These are phyloP conservation scores for Dothistroma septosporum DNA, from an alignment of 2,329 filamentous ascomycete genomes.

Conservation along the genomic window DNA sequence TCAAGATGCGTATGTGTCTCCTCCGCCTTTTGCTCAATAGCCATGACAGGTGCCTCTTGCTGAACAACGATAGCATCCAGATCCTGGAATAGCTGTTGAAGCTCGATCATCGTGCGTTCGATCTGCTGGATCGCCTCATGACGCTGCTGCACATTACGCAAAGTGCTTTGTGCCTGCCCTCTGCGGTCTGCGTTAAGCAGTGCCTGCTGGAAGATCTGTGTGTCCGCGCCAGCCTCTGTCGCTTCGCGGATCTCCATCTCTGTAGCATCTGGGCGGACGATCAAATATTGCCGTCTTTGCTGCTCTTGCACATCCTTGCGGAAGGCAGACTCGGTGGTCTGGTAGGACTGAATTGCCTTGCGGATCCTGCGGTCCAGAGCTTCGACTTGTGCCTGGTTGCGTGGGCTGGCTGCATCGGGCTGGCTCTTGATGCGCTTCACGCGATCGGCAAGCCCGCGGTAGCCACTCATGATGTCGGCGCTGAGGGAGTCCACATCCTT, in stretches of 20 bases:
- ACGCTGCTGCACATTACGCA: slow-evolving; percentile 75
- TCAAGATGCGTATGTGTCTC: slow-evolving; percentile 79
- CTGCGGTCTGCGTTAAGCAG: slow-evolving; percentile 75
- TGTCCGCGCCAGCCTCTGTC: slow-evolving; percentile 65
- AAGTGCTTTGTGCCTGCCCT: slow-evolving; percentile 73
- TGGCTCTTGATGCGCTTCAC: slow-evolving; percentile 79
- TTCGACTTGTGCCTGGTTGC: slow-evolving; percentile 76
- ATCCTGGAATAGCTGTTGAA: slow-evolving; percentile 83
- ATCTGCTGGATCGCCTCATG: slow-evolving; percentile 89
- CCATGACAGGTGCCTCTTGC: slow-evolving; percentile 73
- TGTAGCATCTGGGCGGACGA: slow-evolving; percentile 66
- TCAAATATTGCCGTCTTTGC: slow-evolving; percentile 83
- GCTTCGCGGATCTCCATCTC: slow-evolving; percentile 73
- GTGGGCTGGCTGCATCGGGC: slow-evolving; percentile 64
- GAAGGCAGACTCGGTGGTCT: slow-evolving; percentile 74
- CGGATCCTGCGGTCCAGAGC: slow-evolving; percentile 76
- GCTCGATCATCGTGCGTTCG: slow-evolving; percentile 80
- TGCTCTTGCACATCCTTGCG: slow-evolving; percentile 75
- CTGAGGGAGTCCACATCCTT: slow-evolving; percentile 67
- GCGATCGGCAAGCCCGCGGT: slow-evolving; percentile 72
- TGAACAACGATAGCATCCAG: slow-evolving; percentile 81
- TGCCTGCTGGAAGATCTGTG: slow-evolving; percentile 83
- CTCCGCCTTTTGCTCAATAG: slow-evolving; percentile 83
- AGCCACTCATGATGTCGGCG: slow-evolving; percentile 75
- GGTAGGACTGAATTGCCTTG: slow-evolving; percentile 74